These are phyloP conservation scores for Akanthomyces muscarius DNA, from an alignment of 2,329 filamentous ascomycete genomes.

Conservation along the genomic window DNA sequence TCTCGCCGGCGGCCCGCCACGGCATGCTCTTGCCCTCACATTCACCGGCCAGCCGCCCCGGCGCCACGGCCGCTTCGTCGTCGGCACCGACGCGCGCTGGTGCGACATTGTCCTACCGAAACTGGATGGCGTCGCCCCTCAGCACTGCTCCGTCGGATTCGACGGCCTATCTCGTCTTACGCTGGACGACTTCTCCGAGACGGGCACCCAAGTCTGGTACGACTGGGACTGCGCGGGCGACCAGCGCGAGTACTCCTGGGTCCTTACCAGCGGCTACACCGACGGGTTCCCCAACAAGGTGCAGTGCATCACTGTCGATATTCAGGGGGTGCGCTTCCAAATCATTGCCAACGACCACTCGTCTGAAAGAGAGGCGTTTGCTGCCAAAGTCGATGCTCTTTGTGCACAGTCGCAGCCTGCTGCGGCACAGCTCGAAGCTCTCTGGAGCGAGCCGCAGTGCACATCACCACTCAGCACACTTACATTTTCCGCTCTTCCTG, in stretches of 20 bases:
- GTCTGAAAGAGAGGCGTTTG: constrained; percentile 30
- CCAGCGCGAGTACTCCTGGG: constrained; percentile 34
- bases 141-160: constrained; percentile 38
- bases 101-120: constrained; percentile 37
- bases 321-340: constrained; percentile 38
- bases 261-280: constrained; percentile 30
- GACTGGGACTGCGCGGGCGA: constrained; percentile 38
- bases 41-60: constrained; percentile 31
- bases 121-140: constrained; percentile 31
- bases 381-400: constrained; percentile 33
- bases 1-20: constrained; percentile 22
- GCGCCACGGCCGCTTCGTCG: constrained; percentile 34
- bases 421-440: constrained; percentile 24
- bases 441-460: constrained; percentile 27
- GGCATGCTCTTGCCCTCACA: constrained; percentile 33
- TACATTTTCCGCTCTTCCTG: constrained; percentile 26
- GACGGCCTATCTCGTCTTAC: constrained; percentile 36
- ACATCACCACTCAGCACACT: constrained; percentile 25
- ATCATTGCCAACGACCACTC: constrained; percentile 36
- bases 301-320: constrained; percentile 35
- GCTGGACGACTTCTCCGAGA: constrained; percentile 35
- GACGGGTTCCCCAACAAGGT: constrained; percentile 33
- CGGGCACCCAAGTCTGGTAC: constrained; percentile 41
- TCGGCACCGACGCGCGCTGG: constrained; percentile 34
- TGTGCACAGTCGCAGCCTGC: constrained; percentile 27